Percentiles rank a stretch among this genome's conserved stretches.
Conservation (phyloP, 306 rosid species). For the Prunus dulcis region DNA sequence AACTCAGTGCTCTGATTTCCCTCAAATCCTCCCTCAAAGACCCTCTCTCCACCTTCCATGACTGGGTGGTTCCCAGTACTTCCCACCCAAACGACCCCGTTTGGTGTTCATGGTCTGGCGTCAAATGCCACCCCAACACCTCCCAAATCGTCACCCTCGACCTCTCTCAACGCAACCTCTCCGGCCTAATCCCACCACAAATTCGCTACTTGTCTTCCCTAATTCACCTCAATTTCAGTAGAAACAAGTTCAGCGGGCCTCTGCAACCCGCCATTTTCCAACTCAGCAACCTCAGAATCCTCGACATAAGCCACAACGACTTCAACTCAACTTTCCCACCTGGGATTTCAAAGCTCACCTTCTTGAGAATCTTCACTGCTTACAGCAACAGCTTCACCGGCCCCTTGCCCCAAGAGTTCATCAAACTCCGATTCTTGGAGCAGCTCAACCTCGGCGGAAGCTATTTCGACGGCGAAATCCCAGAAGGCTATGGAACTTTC, state of each 20-base stretch:
- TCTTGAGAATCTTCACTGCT: conserved; percentile 65
- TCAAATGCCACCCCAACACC: conserved; percentile 65
- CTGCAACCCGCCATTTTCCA: conserved; percentile 58
- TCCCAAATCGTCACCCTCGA: conserved; percentile 52
- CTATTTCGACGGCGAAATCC: conserved; percentile 68
- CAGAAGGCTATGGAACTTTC: conserved; percentile 55
- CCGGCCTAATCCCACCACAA: conserved; percentile 65
- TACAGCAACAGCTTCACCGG: conserved; percentile 85
- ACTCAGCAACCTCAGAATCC: conserved; percentile 47
- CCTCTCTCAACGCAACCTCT: conserved; percentile 77
- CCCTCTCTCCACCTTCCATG: conserved; percentile 61
- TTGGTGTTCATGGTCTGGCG: conserved; percentile 92
- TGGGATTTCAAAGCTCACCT: conserved; percentile 74
- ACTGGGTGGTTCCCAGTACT: conserved; percentile 56
- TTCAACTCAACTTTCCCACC: conserved; percentile 80
- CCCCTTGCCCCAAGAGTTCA: conserved; percentile 54
- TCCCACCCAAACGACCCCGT: conserved; percentile 33
- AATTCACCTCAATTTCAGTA: conserved; percentile 66
- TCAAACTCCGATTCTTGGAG: conserved; percentile 56
- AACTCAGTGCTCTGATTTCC: conserved; percentile 59
- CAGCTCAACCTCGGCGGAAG: conserved; percentile 90
- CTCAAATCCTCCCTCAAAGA: conserved; percentile 65
- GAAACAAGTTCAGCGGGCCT: conserved; percentile 59
- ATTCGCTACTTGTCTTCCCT: conserved; percentile 52
- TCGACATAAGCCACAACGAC: conserved; percentile 72